A percentile compares a stretch with the other conserved stretches of the same genome.
Evolutionary conservation across 768 basidiomycete species (phyloP).

Genomic region (Collybia sordida): DNA sequence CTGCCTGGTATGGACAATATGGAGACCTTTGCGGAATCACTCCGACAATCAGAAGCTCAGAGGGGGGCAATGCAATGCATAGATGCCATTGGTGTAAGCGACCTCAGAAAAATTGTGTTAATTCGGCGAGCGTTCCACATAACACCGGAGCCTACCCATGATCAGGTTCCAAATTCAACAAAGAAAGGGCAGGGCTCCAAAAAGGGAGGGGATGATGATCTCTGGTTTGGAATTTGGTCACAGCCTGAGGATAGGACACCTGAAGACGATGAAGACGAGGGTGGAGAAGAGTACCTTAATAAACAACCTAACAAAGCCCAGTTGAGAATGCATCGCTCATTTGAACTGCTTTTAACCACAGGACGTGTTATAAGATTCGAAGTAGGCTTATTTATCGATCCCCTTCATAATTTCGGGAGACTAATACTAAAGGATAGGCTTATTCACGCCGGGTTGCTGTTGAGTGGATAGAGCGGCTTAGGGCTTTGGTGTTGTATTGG

Average conservation of each 20-base stretch:
- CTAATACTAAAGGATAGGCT: conserved; percentile 39
- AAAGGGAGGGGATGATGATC: conserved; percentile 27
- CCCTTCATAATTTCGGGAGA: background rate
- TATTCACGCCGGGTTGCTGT: conserved; percentile 63
- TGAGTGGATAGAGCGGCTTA: conserved; percentile 85
- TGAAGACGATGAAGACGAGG: conserved; percentile 63
- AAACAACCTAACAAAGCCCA: conserved; percentile 40
- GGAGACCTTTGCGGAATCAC: conserved; percentile 30
- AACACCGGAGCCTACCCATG: conserved; percentile 34
- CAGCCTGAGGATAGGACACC: conserved; percentile 37
- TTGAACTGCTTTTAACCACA: conserved; percentile 72
- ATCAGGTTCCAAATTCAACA: conserved; percentile 24
- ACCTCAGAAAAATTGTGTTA: conserved; percentile 65
- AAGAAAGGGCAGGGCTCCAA: conserved; percentile 3
- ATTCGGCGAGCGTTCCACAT: conserved; percentile 65
- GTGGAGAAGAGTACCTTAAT: conserved; percentile 56
- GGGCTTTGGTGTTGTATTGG: conserved; percentile 77
- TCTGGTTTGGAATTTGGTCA: conserved; percentile 30
- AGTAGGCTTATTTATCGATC: conserved; percentile 40
- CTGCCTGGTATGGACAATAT: conserved; percentile 22
- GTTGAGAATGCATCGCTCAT: conserved; percentile 63
- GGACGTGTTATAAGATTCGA: conserved; percentile 77
- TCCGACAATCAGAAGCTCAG: conserved; percentile 53
- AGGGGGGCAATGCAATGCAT: conserved; percentile 67
- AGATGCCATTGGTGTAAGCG: conserved; percentile 64